Evolutionary conservation across 495 filamentous ascomycete species (phyloP).

Genomic region (Xylaria nigripes): DNA sequence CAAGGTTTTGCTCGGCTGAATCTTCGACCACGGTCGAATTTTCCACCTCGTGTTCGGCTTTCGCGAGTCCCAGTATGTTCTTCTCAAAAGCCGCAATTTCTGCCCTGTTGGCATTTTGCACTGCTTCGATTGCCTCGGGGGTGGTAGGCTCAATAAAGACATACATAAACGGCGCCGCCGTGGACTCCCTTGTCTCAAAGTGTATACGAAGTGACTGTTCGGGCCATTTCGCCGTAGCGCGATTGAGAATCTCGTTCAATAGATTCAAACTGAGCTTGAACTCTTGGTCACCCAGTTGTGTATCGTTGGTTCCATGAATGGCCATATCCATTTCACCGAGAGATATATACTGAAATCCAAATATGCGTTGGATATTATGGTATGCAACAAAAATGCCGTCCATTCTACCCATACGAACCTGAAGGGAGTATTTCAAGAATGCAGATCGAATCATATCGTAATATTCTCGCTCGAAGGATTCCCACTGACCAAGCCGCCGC

Average conservation of each 20-base stretch:
- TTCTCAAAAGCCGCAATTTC: conserved; percentile 61
- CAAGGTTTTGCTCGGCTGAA: conserved; percentile 14
- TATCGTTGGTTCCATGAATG: conserved; percentile 64
- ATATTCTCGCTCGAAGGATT: conserved; percentile 92
- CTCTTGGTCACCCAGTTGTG: conserved; percentile 69
- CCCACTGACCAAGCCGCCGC: conserved; percentile 60
- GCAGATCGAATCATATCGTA: conserved; percentile 93
- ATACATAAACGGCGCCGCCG: conserved; percentile 61
- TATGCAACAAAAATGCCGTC: conserved; percentile 98
- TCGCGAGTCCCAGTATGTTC: conserved; percentile 45
- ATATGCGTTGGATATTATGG: conserved; percentile 91
- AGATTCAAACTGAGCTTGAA: conserved; percentile 72
- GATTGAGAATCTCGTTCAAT: conserved; percentile 68
- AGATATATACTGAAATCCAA: conserved; percentile 93
- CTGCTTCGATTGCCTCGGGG: conserved; percentile 57
- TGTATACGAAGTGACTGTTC: conserved; percentile 69
- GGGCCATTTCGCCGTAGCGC: conserved; percentile 64
- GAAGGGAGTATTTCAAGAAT: conserved; percentile 93
- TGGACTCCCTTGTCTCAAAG: conserved; percentile 66
- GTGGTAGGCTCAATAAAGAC: conserved; percentile 81
- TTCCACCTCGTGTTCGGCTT: conserved; percentile 18
- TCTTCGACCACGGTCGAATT: conserved; percentile 15
- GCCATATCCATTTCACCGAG: conserved; percentile 78
- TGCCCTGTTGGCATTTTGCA: conserved; percentile 58
- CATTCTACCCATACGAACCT: conserved; percentile 95